Base-by-base conservation (phyloP, 495 filamentous ascomycete genomes). In the Mycothermus thermophilus region DNA sequence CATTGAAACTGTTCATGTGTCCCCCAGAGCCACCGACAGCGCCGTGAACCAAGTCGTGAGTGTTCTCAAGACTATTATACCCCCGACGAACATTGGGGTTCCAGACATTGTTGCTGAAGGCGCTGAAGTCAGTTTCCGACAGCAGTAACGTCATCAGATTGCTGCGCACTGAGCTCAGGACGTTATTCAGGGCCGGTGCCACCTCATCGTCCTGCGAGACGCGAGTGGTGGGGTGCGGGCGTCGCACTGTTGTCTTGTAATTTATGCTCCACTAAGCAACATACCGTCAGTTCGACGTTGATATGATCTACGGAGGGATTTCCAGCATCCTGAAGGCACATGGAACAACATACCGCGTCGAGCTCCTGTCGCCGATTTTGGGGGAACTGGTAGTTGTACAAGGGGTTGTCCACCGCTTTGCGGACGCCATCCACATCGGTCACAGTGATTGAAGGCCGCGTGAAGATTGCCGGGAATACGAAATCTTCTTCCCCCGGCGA, bases 1-100 rank as follows among this genome's bases (percentile, higher is more conserved):
- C 77, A 3, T 69, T 66, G 15, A 79, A 53, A 27, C 64, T 58
- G 1, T 59, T 58, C 75, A 83, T 78, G 44, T 82, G 76, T 1
- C 79, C 79, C 38, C 55, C 57, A n/a, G n/a, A n/a, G 9, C 57
- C 55, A 10, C 61, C 67, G 29, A 52, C 54, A 7, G 73, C 67
- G 20, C 71, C 64, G 41, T 81, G 78, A 36, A 81, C 70, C 14
- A 57, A 60, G 50, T 80, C 72, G 51, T 83, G 78, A 8, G 80
- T 43, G 20, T 70, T 66, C 48, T 80, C 75, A 2, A 80, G 42
- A 11, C 67, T 74, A 44, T 76, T 72, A 27, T 54, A 65, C 16
- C 51, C 50, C 9, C 58, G 52, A 32, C 46, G 48, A 25, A 30
- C 48, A 24, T 38, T 45, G 12, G 51, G 37, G 24, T 64, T 60